Percentiles rank a stretch among this genome's conserved stretches.
Evolutionary conservation across 768 basidiomycete species (phyloP).

Genomic region (Psilocybe cyanescens): DNA sequence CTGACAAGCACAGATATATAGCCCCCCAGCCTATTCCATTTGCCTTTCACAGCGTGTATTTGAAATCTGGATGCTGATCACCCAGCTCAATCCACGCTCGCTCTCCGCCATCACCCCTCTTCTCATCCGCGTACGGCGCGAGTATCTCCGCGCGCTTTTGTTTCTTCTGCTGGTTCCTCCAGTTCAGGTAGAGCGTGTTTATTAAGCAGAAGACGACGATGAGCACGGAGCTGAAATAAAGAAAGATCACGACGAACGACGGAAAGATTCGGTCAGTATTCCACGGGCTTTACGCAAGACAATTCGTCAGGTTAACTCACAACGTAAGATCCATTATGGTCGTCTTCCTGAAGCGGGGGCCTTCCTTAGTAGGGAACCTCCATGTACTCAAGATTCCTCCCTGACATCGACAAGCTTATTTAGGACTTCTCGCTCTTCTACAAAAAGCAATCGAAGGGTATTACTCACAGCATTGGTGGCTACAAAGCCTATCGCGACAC

Average conservation of each 20-base stretch:
- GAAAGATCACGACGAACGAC: too few relatives aligned
- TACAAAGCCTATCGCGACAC: constrained; percentile 37
- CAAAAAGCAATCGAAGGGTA: background rate
- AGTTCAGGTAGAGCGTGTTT: constrained; percentile 31
- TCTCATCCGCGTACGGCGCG: constrained; percentile 30
- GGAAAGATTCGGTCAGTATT: background rate
- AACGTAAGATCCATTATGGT: constrained; percentile 40
- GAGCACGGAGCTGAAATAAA: constrained; percentile 25
- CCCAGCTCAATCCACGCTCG: constrained; percentile 38
- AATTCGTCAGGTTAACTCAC: constrained; percentile 23
- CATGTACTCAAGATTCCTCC: constrained; percentile 44
- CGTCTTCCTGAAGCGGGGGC: constrained; percentile 37
- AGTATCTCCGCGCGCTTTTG: constrained; percentile 29
- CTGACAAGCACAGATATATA: too few relatives aligned
- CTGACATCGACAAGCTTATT: constrained; percentile 14
- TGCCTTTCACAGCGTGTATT: constrained; percentile 26
- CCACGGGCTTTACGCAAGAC: background rate
- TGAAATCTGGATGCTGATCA: constrained; percentile 40
- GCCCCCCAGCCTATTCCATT: background rate
- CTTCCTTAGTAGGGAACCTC: constrained; percentile 41
- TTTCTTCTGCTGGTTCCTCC: constrained; percentile 30
- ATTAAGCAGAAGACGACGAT: constrained; percentile 25
- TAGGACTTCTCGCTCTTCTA: background rate
- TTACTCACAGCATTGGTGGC: constrained; percentile 36
- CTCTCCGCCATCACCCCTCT: constrained; percentile 24